Evolutionary conservation across 495 filamentous ascomycete genomes (phyloP), one percentile per base, ranked within the genome.

Genomic region (Talaromyces borbonicus): DNA sequence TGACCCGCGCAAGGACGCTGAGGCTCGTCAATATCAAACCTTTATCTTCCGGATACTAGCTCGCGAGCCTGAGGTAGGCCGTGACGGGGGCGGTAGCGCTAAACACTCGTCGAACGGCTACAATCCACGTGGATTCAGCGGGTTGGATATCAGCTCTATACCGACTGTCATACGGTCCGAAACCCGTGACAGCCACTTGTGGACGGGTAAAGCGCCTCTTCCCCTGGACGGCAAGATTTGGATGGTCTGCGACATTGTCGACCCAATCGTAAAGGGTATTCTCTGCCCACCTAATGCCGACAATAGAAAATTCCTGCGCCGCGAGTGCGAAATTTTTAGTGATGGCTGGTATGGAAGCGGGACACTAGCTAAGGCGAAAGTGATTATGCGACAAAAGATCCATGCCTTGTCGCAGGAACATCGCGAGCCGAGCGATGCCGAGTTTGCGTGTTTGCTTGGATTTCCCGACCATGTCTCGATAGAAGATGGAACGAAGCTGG

Each of bases 191-290:
- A 46, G 43, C 29, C 92, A 96, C 63, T 59, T 90, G 14, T 98
- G 95, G 61, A 83, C 90, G 37, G 90, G 92, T 29, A 60, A 76
- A 32, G 65, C 57, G 3, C 69, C 67, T 0, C 67, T 89, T 22
- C 72, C 73, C 8, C 65, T 69, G 4, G 87, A 92, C 55, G 89
- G 89, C 1, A 85, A 88, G 37, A 79, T 88, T 47, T 98, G 87
- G 83, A 92, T 96, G 69, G 72, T 90, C 24, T 93, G 90, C 65
- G 92, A 98, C 59, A 83, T 98, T 47, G 79, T 76, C 0, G 90
- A 96, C 55, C 85, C 88, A 0, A 54, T 90, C 7, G 58, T 90
- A 2, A 16, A 19, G 23, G 22, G 35, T 0, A 37, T 63, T 14
- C 47, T 67, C 37, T 63, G 58, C 41, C 58, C 55, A 24, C 33